Conservation (phyloP, 139 green algal genomes). For the Haematococcus lacustris region DNA sequence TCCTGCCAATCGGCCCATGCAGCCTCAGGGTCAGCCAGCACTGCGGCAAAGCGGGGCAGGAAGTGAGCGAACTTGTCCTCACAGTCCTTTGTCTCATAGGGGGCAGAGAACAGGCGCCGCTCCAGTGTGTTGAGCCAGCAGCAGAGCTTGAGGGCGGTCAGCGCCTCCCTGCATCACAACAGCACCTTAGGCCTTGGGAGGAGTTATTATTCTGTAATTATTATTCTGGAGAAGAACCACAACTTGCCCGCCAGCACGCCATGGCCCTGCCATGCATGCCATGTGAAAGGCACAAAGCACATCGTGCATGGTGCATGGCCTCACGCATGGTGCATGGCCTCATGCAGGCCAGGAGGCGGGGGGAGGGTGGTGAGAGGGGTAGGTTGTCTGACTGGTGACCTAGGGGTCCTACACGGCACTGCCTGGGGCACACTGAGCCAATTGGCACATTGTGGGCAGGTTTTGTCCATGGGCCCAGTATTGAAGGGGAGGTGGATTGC, state of each 20-base stretch:
- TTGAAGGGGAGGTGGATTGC: too few species aligned
- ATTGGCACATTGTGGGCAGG: too few species aligned
- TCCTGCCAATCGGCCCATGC: constrained; percentile 49
- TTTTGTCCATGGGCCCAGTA: too few species aligned
- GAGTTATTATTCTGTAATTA: not conserved
- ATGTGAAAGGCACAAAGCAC: too few species aligned
- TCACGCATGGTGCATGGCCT: too few species aligned
- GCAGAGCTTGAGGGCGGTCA: constrained; percentile 55
- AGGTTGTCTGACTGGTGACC: too few species aligned
- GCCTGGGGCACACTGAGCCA: too few species aligned
- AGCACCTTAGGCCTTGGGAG: not conserved
- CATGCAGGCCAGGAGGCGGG: too few species aligned
- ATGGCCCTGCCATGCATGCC: too few species aligned
- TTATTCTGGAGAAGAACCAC: not conserved
- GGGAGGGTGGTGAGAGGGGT: too few species aligned
- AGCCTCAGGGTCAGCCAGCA: constrained; percentile 37
- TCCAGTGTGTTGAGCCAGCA: constrained; percentile 68
- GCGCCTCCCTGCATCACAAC: constrained; percentile 29
- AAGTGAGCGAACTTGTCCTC: constrained; percentile 18
- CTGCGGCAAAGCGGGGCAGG: constrained; percentile 21
- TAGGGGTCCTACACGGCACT: too few species aligned
- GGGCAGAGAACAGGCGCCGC: constrained; percentile 40
- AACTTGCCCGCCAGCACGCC: not conserved
- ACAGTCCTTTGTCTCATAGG: constrained; percentile 40
- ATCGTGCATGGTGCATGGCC: too few species aligned